phyloP scores from a whole-genome alignment of 2,329 filamentous ascomycete species.

The Hysterium pulicare region DNA sequence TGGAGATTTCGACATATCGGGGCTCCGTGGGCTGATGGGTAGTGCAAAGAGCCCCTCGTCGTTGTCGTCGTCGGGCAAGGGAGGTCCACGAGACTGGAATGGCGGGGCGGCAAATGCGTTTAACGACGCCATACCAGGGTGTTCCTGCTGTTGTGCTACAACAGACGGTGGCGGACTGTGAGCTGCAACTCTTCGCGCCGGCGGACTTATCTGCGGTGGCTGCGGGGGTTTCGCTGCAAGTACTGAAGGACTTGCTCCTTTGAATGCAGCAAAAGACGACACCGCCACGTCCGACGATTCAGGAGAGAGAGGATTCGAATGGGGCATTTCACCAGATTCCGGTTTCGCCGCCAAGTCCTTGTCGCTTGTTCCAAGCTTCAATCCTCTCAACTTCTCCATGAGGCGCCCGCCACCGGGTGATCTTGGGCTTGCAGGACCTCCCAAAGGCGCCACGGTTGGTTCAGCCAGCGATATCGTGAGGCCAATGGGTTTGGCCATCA shows the following conservation, averaged over 20 bases:
- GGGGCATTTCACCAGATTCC: conserved; percentile 20
- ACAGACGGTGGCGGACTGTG: conserved; percentile 37
- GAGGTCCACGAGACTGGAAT: conserved; percentile 29
- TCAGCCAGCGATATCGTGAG: conserved; percentile 37
- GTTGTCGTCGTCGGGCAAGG: conserved; percentile 48
- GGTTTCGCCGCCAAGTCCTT: conserved; percentile 56
- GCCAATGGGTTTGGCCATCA: conserved; percentile 44
- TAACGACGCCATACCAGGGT: conserved; percentile 42
- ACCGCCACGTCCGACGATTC: conserved; percentile 62
- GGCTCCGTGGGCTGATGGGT: conserved; percentile 80
- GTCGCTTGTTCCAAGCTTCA: conserved; percentile 73
- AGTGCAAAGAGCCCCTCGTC: conserved; percentile 85
- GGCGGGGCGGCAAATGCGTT: conserved; percentile 40
- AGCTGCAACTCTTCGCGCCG: conserved; percentile 32
- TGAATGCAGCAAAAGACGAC: conserved; percentile 58
- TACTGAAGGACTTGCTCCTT: conserved; percentile 41
- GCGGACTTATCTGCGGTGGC: conserved; percentile 19
- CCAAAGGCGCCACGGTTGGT: conserved; percentile 41
- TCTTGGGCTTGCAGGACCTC: conserved; percentile 59
- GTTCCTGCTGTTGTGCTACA: conserved; percentile 37
- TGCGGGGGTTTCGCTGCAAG: conserved; percentile 44
- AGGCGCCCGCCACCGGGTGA: conserved; percentile 66
- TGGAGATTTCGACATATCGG: conserved; percentile 79
- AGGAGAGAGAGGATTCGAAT: conserved; percentile 55
- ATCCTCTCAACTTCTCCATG: conserved; percentile 73